Conservation (phyloP, 805 yeast genomes). For the Komagataella phaffii region DNA sequence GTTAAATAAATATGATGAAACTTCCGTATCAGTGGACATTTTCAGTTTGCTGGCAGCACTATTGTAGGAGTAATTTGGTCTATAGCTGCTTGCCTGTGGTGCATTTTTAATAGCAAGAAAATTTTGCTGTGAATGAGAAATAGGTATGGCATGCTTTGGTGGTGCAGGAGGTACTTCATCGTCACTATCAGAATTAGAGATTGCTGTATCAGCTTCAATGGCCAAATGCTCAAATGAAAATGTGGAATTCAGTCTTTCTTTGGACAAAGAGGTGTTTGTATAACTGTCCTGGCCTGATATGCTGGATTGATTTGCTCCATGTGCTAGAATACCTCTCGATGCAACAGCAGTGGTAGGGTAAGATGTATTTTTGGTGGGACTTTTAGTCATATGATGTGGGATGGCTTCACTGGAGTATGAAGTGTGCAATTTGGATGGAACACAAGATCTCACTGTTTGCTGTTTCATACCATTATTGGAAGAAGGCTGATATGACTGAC, state of each 20-base stretch:
- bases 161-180: slow-evolving; percentile 1
- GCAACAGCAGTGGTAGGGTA: not conserved
- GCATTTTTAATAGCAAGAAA: not conserved
- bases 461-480: not conserved
- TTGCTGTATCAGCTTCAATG: not conserved
- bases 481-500: not conserved
- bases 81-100: not conserved
- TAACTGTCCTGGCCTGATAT: not conserved
- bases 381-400: not conserved
- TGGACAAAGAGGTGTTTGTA: not conserved
- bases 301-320: not conserved
- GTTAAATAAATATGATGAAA: slow-evolving; percentile 32
- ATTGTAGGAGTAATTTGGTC: not conserved
- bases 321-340: not conserved
- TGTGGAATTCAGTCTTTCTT: not conserved
- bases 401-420: not conserved
- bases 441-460: not conserved
- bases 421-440: not conserved
- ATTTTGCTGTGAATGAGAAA: not conserved
- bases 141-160: not conserved
- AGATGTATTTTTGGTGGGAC: not conserved
- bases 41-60: slow-evolving; percentile 14
- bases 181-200: not conserved
- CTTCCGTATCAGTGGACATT: slow-evolving; percentile 19
- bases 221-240: not conserved